phyloP scores from a whole-genome alignment of 495 filamentous ascomycete genomes.

The Amniculicola lignicola region DNA sequence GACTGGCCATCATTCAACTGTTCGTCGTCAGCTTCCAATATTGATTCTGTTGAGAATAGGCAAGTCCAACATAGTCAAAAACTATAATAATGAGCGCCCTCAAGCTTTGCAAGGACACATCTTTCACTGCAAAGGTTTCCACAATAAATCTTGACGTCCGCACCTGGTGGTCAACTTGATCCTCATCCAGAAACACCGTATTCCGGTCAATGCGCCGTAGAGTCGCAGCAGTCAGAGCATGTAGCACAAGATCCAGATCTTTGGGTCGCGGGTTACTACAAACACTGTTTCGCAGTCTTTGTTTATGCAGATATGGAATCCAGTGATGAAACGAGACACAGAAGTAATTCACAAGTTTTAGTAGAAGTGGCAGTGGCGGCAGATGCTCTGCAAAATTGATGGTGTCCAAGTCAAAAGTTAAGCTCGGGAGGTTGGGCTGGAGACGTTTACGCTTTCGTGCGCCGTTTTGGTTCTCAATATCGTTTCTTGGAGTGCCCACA shows the following conservation, averaged over 20 bases:
- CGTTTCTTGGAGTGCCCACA: too few relatives aligned
- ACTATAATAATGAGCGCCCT: constrained; percentile 6
- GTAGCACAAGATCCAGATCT: neutral
- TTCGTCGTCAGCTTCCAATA: too few relatives aligned
- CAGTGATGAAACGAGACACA: constrained; percentile 14
- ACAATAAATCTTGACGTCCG: constrained; percentile 9
- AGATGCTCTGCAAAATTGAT: constrained; percentile 4
- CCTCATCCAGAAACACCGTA: neutral
- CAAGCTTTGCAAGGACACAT: constrained; percentile 3
- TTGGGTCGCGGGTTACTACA: neutral
- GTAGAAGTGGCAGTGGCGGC: constrained; percentile 5
- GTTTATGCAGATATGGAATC: constrained; percentile 11
- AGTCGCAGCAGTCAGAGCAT: constrained; percentile 5
- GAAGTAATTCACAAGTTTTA: constrained; percentile 7
- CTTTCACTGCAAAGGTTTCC: constrained; percentile 2
- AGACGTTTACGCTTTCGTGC: neutral
- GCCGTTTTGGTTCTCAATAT: neutral
- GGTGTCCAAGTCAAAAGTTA: neutral
- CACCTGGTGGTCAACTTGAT: constrained; percentile 4
- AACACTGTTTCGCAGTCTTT: constrained; percentile 1
- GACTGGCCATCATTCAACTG: constrained; percentile 10
- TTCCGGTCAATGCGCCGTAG: neutral
- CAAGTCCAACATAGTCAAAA: constrained; percentile 10
- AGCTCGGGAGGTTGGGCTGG: neutral
- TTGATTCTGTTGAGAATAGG: too few relatives aligned